Evolutionary conservation across 1,284 basidiomycete species (phyloP), one percentile per base, ranked within the genome.

Genomic region (Rhodofomes roseus): DNA sequence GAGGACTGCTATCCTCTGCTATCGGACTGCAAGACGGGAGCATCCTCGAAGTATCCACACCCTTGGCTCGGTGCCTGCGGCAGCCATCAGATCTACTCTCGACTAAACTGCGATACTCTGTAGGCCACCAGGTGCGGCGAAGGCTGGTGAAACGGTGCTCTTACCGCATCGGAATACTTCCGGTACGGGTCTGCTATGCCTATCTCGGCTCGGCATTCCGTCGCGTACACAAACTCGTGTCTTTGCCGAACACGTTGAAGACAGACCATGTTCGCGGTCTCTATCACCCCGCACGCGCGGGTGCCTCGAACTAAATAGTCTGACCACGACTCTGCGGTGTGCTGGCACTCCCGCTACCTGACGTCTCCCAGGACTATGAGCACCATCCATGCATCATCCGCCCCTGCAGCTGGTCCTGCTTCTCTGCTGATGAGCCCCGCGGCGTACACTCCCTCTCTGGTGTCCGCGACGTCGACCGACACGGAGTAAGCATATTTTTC

Each of bases 221-320:
- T 57, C 46, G 44, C 44, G 50, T 58, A 52, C 57, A 29, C 14
- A 43, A 58, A 41, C 57, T 22, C 40, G 51, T 52, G 57, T 36
- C 36, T 23, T 44, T 53, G 48, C 57, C 57, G 57, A 58, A 58
- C 57, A 58, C 57, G 57, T 58, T 58, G 57, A 53, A 53, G 37
- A 41, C 57, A 54, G 53, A 51, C 57, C 23, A 52, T 23, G 46
- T 58, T 53, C 57, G 50, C 51, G 50, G 57, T 53, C 14, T 43
- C 22, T 43, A 39, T 54, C 36, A 36, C 48, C 36, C 48, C 51
- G 57, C 57, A 52, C 22, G 40, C 44, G 39, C 57, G 29, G n/a
- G 40, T 37, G 29, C 25, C 34, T 54, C 8, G 50, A 53, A 48
- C 56, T 51, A 36, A 52, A 44, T 50, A 50, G 36, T 8, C 37